Conservation (phyloP, 495 filamentous ascomycete genomes). For the Lophium mytilinum region DNA sequence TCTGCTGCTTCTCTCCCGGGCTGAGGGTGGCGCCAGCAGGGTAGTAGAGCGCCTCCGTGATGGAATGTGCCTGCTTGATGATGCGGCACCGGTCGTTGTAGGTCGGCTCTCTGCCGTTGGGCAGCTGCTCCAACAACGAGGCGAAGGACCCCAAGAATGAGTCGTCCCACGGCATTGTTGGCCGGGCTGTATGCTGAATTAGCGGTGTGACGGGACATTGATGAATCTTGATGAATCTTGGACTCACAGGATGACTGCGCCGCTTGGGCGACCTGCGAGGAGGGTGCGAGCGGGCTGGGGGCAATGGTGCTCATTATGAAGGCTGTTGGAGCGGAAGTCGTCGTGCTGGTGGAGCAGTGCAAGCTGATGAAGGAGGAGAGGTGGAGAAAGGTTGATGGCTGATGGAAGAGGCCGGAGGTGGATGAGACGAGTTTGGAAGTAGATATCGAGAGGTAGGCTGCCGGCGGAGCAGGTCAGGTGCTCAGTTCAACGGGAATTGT, state of each 20-base stretch:
- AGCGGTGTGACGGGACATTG: neutral
- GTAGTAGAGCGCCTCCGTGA: neutral
- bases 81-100: neutral
- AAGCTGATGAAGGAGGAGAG: no score
- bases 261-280: no score
- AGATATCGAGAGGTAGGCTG: no score
- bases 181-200: neutral
- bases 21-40: neutral
- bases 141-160: neutral
- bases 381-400: no score
- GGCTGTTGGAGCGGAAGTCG: no score
- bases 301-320: no score
- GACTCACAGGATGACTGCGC: neutral
- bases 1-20: slow-evolving; percentile 10
- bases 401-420: no score
- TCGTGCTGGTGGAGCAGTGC: no score
- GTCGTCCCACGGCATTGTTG: neutral
- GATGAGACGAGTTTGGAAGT: no score
- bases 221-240: neutral
- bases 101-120: neutral
- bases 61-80: neutral
- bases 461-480: no score
- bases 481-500: no score
- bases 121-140: neutral
- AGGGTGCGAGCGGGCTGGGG: no score